These are phyloP conservation scores for Cryphonectria nitschkei DNA, from an alignment of 2,329 filamentous ascomycete species.

Conservation along the genomic window DNA sequence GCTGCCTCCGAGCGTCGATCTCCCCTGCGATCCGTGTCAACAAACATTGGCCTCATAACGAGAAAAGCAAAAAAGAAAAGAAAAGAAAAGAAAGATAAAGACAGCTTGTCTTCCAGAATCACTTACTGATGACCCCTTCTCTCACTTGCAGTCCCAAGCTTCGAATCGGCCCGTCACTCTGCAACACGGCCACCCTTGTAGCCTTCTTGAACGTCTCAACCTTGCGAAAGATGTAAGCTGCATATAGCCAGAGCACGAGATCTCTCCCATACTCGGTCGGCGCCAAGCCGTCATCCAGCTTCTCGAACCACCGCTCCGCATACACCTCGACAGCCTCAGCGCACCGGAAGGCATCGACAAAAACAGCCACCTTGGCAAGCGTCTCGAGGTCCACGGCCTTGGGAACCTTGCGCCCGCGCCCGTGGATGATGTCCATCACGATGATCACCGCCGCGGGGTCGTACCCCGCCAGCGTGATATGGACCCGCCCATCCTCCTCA, in stretches of 20 bases:
- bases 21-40: conserved; percentile 28
- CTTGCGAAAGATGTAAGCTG: conserved; percentile 38
- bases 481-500: conserved; percentile 37
- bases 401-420: conserved; percentile 45
- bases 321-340: conserved; percentile 47
- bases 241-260: conserved; percentile 39
- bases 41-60: neutral
- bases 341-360: conserved; percentile 49
- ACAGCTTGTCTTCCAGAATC: neutral
- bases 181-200: conserved; percentile 34
- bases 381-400: conserved; percentile 42
- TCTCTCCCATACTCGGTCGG: conserved; percentile 31
- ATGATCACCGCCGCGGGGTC: conserved; percentile 45
- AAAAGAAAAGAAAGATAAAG: neutral
- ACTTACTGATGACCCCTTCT: conserved; percentile 37
- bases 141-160: conserved; percentile 37
- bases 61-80: neutral
- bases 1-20: conserved; percentile 37
- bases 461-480: conserved; percentile 37
- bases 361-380: conserved; percentile 47
- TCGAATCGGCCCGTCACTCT: conserved; percentile 34
- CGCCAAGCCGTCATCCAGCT: conserved; percentile 29
- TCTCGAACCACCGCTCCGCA: conserved; percentile 45
- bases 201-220: conserved; percentile 35
- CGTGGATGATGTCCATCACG: conserved; percentile 51